These are phyloP conservation scores for Penicillium parvum DNA, from an alignment of 495 filamentous ascomycete species.

Conservation along the genomic window DNA sequence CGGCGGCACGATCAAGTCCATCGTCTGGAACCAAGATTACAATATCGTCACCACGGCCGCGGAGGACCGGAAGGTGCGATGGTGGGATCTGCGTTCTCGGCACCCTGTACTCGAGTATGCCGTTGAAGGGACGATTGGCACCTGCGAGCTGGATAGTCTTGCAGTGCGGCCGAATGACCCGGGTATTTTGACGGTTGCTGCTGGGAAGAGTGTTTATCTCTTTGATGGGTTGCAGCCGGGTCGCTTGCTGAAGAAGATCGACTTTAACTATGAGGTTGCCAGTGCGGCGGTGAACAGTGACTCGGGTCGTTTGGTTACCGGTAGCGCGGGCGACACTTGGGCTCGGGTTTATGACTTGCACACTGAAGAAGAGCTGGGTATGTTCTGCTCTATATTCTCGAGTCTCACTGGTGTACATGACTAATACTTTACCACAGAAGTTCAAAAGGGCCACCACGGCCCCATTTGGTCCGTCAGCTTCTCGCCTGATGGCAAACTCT, in stretches of 20 bases:
- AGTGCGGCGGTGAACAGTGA: constrained; percentile 82
- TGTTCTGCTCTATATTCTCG: constrained; percentile 16
- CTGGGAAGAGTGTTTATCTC: constrained; percentile 88
- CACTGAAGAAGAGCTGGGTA: constrained; percentile 69
- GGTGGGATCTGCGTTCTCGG: constrained; percentile 84
- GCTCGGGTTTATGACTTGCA: constrained; percentile 88
- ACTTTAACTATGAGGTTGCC: constrained; percentile 77
- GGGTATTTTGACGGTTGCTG: constrained; percentile 51
- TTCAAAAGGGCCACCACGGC: constrained; percentile 96
- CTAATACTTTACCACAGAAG: constrained; percentile 51
- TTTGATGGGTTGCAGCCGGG: constrained; percentile 73
- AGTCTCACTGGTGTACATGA: neutral
- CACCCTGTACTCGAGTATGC: constrained; percentile 63
- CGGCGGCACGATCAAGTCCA: constrained; percentile 83
- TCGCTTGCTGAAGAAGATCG: constrained; percentile 68
- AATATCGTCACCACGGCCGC: constrained; percentile 85
- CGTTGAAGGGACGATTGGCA: constrained; percentile 79
- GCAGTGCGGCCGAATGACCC: constrained; percentile 38
- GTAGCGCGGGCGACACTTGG: constrained; percentile 85
- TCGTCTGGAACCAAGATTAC: constrained; percentile 84
- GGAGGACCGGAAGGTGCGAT: constrained; percentile 85
- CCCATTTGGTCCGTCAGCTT: constrained; percentile 94
- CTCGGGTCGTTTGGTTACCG: constrained; percentile 78
- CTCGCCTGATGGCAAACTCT: constrained; percentile 90
- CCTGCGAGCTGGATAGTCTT: constrained; percentile 75